Evolutionary conservation across 805 yeast genomes (phyloP).

Genomic region (Saccharomycopsis fermentans): DNA sequence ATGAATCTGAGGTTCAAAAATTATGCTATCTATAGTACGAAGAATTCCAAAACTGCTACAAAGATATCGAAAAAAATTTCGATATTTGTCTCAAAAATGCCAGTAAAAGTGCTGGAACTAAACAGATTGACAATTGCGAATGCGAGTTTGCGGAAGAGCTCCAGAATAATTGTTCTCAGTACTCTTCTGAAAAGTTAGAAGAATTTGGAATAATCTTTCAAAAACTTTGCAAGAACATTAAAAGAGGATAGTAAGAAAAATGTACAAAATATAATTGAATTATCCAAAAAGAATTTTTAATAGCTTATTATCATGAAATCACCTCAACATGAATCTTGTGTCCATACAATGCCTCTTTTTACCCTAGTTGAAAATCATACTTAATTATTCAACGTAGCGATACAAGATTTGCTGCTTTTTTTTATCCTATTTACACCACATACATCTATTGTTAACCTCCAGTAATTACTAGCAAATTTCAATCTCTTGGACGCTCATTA

Average conservation of each 20-base stretch:
- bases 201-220: not conserved
- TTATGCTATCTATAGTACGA: not conserved
- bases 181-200: not conserved
- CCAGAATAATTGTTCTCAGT: not conserved
- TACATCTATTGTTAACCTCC: too few relatives aligned
- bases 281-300: not conserved
- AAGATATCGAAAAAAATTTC: slow-evolving; percentile 5
- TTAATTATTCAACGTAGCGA: too few relatives aligned
- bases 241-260: too few relatives aligned
- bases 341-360: too few relatives aligned
- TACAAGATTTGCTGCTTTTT: too few relatives aligned
- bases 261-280: not conserved
- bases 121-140: not conserved
- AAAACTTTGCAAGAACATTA: not conserved
- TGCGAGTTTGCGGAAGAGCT: slow-evolving; percentile 3
- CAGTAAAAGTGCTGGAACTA: not conserved
- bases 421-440: too few relatives aligned
- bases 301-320: too few relatives aligned
- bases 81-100: not conserved
- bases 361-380: too few relatives aligned
- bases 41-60: slow-evolving; percentile 9
- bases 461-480: too few relatives aligned
- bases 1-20: too few relatives aligned
- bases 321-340: too few relatives aligned
- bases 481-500: too few relatives aligned